These are phyloP conservation scores for Amanita thiersii DNA, from an alignment of 768 basidiomycete species.

Conservation along the genomic window DNA sequence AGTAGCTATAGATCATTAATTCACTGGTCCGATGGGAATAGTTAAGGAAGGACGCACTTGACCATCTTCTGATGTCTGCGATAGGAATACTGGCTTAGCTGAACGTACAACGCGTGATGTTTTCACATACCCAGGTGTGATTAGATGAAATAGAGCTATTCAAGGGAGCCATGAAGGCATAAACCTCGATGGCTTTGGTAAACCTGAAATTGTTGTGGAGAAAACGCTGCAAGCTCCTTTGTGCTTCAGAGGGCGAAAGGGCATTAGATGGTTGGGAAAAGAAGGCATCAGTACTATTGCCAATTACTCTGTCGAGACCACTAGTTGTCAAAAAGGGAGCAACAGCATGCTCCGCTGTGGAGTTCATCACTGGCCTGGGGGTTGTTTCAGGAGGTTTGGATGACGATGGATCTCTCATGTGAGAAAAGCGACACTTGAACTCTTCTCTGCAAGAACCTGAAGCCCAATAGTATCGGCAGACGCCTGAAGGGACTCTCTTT, in stretches of 20 bases:
- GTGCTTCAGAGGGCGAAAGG: slow-evolving; percentile 38
- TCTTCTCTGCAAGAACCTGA: slow-evolving; percentile 37
- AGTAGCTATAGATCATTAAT: slow-evolving; percentile 23
- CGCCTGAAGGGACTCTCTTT: slow-evolving; percentile 23
- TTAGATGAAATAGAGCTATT: slow-evolving; percentile 30
- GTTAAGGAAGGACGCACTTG: slow-evolving; percentile 27
- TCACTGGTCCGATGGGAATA: background rate
- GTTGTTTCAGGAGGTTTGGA: slow-evolving; percentile 6
- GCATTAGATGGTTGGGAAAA: slow-evolving; percentile 23
- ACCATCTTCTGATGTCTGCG: slow-evolving; percentile 38
- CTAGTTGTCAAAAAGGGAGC: slow-evolving; percentile 36
- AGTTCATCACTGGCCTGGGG: slow-evolving; percentile 1
- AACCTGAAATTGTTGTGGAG: slow-evolving; percentile 38
- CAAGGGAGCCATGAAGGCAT: slow-evolving; percentile 33
- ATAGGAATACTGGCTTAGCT: slow-evolving; percentile 3
- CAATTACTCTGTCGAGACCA: slow-evolving; percentile 35
- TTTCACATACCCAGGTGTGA: slow-evolving; percentile 32
- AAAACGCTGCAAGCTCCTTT: slow-evolving; percentile 34
- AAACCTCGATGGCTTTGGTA: slow-evolving; percentile 28
- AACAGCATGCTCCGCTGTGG: slow-evolving; percentile 17
- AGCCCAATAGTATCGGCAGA: slow-evolving; percentile 41
- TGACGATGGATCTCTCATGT: slow-evolving; percentile 16
- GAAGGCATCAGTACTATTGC: slow-evolving; percentile 34
- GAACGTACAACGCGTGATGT: background rate
- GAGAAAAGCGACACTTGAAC: slow-evolving; percentile 36